phyloP scores from a whole-genome alignment of 1,284 basidiomycete species.

The Cutaneotrichosporon curvatum region DNA sequence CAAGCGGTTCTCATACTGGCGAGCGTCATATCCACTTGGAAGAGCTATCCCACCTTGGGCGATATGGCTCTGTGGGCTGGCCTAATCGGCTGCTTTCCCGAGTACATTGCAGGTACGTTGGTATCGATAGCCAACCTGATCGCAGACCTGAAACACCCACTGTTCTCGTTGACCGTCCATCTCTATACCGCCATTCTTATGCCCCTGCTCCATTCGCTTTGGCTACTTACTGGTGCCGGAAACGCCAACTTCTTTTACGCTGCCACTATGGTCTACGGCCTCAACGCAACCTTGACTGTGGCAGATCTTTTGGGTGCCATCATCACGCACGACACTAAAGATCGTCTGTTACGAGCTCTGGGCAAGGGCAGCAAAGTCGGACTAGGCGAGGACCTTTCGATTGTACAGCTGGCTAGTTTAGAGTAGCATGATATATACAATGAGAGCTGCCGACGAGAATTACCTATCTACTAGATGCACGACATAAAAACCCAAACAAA shows the following conservation, averaged over 20 bases:
- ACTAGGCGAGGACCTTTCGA: not conserved
- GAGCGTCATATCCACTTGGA: constrained; percentile 77
- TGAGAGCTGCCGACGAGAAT: no score
- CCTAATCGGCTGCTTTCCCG: constrained; percentile 73
- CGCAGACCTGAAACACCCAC: constrained; percentile 76
- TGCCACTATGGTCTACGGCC: constrained; percentile 83
- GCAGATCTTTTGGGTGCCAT: constrained; percentile 70
- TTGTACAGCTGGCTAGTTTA: constrained; percentile 11
- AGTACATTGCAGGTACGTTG: constrained; percentile 40
- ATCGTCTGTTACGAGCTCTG: not conserved
- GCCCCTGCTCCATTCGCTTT: constrained; percentile 84
- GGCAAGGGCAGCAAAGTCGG: no score
- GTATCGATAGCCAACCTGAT: not conserved
- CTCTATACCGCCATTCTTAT: constrained; percentile 78
- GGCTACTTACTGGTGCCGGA: constrained; percentile 85
- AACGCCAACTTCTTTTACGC: constrained; percentile 99
- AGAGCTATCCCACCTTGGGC: constrained; percentile 83
- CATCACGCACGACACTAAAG: constrained; percentile 2
- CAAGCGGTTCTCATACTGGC: constrained; percentile 70
- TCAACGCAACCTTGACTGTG: constrained; percentile 74
- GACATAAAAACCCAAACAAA: not conserved
- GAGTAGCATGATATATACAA: not conserved
- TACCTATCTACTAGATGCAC: no score
- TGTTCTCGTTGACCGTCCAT: constrained; percentile 76
- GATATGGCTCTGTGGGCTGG: constrained; percentile 81